Base-by-base conservation (phyloP, 371 early-diverging fungal genomes). In the Fennellomyces sp. region DNA sequence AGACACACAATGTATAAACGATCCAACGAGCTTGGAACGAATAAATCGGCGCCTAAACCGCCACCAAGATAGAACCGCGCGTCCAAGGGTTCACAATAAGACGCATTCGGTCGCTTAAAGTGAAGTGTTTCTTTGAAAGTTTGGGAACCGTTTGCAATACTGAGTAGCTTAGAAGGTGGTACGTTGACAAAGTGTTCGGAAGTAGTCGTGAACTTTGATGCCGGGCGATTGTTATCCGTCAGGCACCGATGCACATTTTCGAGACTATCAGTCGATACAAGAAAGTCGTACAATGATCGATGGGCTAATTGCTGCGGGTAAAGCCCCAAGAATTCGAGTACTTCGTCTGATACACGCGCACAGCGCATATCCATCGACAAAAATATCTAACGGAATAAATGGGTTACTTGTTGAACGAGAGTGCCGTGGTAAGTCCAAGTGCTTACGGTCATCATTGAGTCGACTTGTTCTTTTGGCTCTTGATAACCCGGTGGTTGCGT, bases 301-400 rank as follows among this genome's bases (percentile, higher is more conserved):
- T 85, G 78, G 1, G 82, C 73, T 7, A 88, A 69, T 56, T 86
- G 82, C 52, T 79, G 80, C 0, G 88, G 84, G 41, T 83, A 81
- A 42, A 81, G 81, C 2, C 84, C 86, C 78, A 85, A 78, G 13
- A 75, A 58, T 12, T 71, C 76, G 28, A 76, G 73, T 0, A 76
- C 76, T 52, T 84, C 83, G 56, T 83, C 81, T 4, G 86, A 84
- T 41, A 76, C 82, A 27, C 80, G 73, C 10, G 85, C 85, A 60
- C 85, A 86, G 38, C 79, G 70, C 31, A 84, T 56, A 21, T 81
- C 82, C 78, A 84, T 78, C 5, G 84, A 80, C 52, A 82, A 47
- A 58, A 81, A 82, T 29, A 64, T 54, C 64, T 64, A 33, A 13
- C 28, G 0, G 17, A 15, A 25, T n/a, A n/a, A n/a, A n/a, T n/a